Evolutionary conservation across 495 filamentous ascomycete genomes (phyloP), one percentile per base, ranked within the genome.

Genomic region (Evernia prunastri): DNA sequence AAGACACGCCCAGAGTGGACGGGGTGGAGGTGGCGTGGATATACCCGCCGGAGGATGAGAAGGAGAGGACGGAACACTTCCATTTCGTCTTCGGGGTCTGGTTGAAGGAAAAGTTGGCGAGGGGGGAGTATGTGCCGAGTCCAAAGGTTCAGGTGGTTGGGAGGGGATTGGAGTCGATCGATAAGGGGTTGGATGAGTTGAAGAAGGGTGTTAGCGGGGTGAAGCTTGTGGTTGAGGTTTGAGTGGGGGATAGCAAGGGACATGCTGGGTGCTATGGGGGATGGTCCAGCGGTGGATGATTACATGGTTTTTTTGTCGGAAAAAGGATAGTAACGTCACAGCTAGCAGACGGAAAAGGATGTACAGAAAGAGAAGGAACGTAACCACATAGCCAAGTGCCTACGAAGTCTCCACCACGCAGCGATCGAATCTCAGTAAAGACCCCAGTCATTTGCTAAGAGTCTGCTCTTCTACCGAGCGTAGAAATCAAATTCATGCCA

Each of bases 191-290:
- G 63, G 78, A 82, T 60, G 58, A 57, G 27, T 49, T 81, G 56
- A 70, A 61, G 31, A 66, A 31, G 31, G 79, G 81, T 11, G 80
- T 83, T 13, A 82, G 79, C 62, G 79, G 80, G 64, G 69, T 61
- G 49, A 82, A 80, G 72, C 71, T 82, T 68, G 73, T 81, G 62
- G 3, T 80, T 67, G 76, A 78, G 66, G 47, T 80, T 72, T 67
- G 58, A 68, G 43, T 43, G 63, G 37, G 33, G 13, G 20, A 35
- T n/a, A 1, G 3, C 9, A 25, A 23, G 2, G 23, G 8, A 49
- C 10, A 13, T 8, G 4, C 12, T 25, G 45, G 4, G 12, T 0
- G 23, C 25, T 51, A 4, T 23, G 25, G 9, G 9, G 25, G 9
- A 3, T 29, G 4, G 47, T 51, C 6, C 10, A 42, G 40, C 40